A percentile compares a stretch with the other conserved stretches of the same genome.
Conservation (phyloP, 164 flowering plant genomes). For the Echeveria elegans region DNA sequence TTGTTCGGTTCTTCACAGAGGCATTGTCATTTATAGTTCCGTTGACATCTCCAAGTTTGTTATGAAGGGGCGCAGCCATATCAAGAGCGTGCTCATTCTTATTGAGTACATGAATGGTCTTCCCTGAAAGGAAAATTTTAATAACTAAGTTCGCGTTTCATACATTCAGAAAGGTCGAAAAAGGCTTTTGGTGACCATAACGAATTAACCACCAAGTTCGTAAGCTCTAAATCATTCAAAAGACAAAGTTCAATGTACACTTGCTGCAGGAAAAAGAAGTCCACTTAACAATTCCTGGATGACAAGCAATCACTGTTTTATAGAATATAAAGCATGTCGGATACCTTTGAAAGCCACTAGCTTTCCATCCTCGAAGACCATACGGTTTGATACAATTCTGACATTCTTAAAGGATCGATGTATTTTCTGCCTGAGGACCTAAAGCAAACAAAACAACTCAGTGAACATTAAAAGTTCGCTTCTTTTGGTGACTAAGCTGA, state of each 20-base stretch:
- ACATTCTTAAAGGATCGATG: slow-evolving; percentile 75
- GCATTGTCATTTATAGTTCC: slow-evolving; percentile 30
- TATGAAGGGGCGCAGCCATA: slow-evolving; percentile 86
- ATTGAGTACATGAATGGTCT: slow-evolving; percentile 76
- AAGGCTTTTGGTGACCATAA: too few relatives aligned
- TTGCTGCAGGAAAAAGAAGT: neutral
- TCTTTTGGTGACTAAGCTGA: neutral
- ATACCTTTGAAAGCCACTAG: slow-evolving; percentile 83
- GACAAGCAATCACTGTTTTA: neutral
- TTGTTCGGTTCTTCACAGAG: slow-evolving; percentile 63
- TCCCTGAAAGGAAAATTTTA: slow-evolving; percentile 49
- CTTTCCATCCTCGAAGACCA: slow-evolving; percentile 61
- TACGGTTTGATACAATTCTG: slow-evolving; percentile 72
- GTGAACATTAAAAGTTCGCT: neutral
- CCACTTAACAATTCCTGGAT: too few relatives aligned
- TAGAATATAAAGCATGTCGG: too few relatives aligned
- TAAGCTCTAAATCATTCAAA: neutral
- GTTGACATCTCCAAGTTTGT: slow-evolving; percentile 42
- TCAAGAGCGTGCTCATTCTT: slow-evolving; percentile 98
- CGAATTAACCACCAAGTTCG: neutral
- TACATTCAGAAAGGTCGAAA: too few relatives aligned
- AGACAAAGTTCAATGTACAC: neutral
- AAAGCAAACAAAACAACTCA: neutral
- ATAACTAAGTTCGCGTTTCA: neutral
- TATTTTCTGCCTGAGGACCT: slow-evolving; percentile 89